These are phyloP conservation scores for Pisolithus microcarpus DNA, from an alignment of 768 basidiomycete species.

Conservation along the genomic window DNA sequence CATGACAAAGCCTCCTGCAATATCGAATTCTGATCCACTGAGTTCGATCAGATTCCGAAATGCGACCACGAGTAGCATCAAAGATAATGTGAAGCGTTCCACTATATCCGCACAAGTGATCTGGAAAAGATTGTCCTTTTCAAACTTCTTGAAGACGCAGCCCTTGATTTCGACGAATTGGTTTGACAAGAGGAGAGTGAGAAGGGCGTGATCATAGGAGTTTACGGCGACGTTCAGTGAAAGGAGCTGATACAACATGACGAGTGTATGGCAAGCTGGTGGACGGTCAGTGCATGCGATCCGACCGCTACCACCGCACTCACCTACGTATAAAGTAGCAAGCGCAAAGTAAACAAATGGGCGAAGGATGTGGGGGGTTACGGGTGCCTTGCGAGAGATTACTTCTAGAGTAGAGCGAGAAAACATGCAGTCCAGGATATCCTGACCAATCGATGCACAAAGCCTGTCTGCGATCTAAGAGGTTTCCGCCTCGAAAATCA, in stretches of 20 bases:
- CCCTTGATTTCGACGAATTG: slow-evolving; percentile 99
- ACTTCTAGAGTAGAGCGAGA: slow-evolving; percentile 83
- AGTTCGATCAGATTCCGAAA: slow-evolving; percentile 94
- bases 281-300: neutral
- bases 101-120: slow-evolving; percentile 99
- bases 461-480: slow-evolving; percentile 86
- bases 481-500: neutral
- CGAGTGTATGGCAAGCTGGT: slow-evolving; percentile 80
- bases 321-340: slow-evolving; percentile 78
- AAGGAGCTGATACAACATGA: slow-evolving; percentile 93
- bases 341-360: slow-evolving; percentile 81
- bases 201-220: slow-evolving; percentile 91
- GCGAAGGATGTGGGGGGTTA: slow-evolving; percentile 61
- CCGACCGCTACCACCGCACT: slow-evolving; percentile 17
- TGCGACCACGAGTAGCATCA: slow-evolving; percentile 90
- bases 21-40: slow-evolving; percentile 82
- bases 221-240: slow-evolving; percentile 96
- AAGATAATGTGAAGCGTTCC: slow-evolving; percentile 84
- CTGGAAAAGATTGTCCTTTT: slow-evolving; percentile 97
- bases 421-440: slow-evolving; percentile 93
- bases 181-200: slow-evolving; percentile 92
- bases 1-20: slow-evolving; percentile 59
- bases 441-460: slow-evolving; percentile 95
- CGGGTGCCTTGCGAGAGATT: slow-evolving; percentile 53
- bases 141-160: slow-evolving; percentile 98